Evolutionary conservation across 2,329 filamentous ascomycete genomes (phyloP).

Genomic region (Emmonsiellopsis sp.): DNA sequence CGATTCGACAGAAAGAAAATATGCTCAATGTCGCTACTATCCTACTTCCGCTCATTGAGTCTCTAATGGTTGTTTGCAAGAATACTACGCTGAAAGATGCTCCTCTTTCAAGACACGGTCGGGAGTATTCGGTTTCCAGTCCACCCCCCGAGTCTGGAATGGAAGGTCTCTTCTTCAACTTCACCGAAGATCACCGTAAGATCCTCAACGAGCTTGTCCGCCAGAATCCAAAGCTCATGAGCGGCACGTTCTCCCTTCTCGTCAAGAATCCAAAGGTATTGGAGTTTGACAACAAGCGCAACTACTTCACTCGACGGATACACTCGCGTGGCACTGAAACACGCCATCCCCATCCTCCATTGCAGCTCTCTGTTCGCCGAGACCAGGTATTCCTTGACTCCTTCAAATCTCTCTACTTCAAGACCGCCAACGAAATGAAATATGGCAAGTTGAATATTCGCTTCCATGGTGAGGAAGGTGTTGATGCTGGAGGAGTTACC

Average conservation of each 20-base stretch:
- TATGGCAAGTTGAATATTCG: constrained; percentile 97
- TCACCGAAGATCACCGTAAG: constrained; percentile 94
- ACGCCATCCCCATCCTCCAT: constrained; percentile 62
- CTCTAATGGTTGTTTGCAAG: constrained; percentile 98
- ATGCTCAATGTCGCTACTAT: constrained; percentile 98
- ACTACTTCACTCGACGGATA: constrained; percentile 92
- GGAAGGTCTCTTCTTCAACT: constrained; percentile 88
- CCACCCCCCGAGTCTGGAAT: constrained; percentile 72
- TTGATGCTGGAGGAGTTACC: constrained; percentile 94
- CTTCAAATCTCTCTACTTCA: constrained; percentile 97
- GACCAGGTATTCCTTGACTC: constrained; percentile 97
- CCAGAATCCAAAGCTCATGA: constrained; percentile 97
- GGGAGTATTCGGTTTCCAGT: constrained; percentile 65
- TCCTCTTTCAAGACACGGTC: constrained; percentile 41
- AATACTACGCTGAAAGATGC: constrained; percentile 77
- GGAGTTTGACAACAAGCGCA: constrained; percentile 99
- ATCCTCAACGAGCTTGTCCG: constrained; percentile 96
- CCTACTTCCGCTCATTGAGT: constrained; percentile 85
- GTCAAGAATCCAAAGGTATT: constrained; percentile 98
- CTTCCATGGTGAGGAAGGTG: constrained; percentile 94
- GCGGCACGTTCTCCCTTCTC: constrained; percentile 86
- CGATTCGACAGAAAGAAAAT: constrained; percentile 84
- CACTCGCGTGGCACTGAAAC: constrained; percentile 64
- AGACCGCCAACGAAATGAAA: constrained; percentile 93
- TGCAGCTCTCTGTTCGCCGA: constrained; percentile 83